Evolutionary conservation across 495 filamentous ascomycete genomes (phyloP).

Genomic region (Rhypophila decipiens): DNA sequence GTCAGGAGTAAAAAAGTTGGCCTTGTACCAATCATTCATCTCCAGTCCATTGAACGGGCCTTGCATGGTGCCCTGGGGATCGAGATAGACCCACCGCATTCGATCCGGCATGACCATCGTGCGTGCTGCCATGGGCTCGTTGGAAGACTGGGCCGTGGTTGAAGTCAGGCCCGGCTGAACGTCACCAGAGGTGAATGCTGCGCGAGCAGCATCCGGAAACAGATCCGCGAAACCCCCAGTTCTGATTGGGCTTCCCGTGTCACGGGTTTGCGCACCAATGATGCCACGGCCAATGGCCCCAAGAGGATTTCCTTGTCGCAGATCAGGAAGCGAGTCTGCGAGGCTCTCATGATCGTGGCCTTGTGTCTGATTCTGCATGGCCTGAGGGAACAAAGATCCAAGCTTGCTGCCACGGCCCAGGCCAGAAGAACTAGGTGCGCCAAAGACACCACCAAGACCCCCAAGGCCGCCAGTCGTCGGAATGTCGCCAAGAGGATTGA

Average conservation of each 20-base stretch:
- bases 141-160: slow-evolving; percentile 26
- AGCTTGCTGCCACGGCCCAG: slow-evolving; percentile 74
- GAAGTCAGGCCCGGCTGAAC: slow-evolving; percentile 22
- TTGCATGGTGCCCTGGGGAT: slow-evolving; percentile 85
- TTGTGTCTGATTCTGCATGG: slow-evolving; percentile 86
- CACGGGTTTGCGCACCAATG: slow-evolving; percentile 40
- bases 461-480: slow-evolving; percentile 63
- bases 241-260: slow-evolving; percentile 59
- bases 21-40: slow-evolving; percentile 99
- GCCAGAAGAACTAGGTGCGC: slow-evolving; percentile 32
- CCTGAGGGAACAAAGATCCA: slow-evolving; percentile 75
- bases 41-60: slow-evolving; percentile 93
- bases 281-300: slow-evolving; percentile 51
- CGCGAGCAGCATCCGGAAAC: slow-evolving; percentile 32
- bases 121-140: slow-evolving; percentile 61
- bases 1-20: slow-evolving; percentile 92
- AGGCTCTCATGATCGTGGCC: slow-evolving; percentile 51
- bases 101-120: slow-evolving; percentile 99
- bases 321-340: slow-evolving; percentile 44
- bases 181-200: slow-evolving; percentile 29
- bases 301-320: slow-evolving; percentile 43
- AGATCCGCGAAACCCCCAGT: slow-evolving; percentile 52
- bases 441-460: slow-evolving; percentile 48
- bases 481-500: slow-evolving; percentile 62
- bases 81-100: slow-evolving; percentile 97